These are phyloP conservation scores for Sporothrix sp. DNA, from an alignment of 2,329 filamentous ascomycete species.

Conservation along the genomic window DNA sequence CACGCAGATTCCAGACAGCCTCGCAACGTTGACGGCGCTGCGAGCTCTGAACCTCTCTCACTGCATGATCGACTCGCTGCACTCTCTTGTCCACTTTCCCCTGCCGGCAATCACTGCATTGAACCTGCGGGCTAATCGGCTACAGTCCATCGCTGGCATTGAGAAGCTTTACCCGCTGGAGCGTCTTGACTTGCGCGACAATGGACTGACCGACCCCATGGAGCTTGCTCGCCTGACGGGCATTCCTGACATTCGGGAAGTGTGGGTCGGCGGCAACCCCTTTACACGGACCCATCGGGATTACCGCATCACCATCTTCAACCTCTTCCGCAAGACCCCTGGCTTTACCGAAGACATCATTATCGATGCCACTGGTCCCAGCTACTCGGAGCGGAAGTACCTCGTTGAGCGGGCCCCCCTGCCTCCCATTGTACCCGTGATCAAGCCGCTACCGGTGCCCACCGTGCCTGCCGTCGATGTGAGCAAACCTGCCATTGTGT, in stretches of 20 bases:
- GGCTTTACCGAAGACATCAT: slow-evolving; percentile 85
- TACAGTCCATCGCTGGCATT: slow-evolving; percentile 78
- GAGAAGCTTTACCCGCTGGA: slow-evolving; percentile 84
- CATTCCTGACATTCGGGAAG: slow-evolving; percentile 82
- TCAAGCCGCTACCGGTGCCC: slow-evolving; percentile 53
- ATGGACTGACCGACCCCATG: slow-evolving; percentile 78
- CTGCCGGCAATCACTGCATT: slow-evolving; percentile 88
- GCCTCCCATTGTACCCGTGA: slow-evolving; percentile 64
- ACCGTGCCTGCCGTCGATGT: slow-evolving; percentile 56
- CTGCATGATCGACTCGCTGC: slow-evolving; percentile 94
- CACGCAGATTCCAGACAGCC: slow-evolving; percentile 83
- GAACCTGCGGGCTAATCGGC: slow-evolving; percentile 80
- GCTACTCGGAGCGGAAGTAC: slow-evolving; percentile 75
- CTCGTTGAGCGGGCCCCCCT: slow-evolving; percentile 74
- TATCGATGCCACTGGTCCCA: slow-evolving; percentile 75
- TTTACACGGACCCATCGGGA: slow-evolving; percentile 79
- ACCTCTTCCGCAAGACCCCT: slow-evolving; percentile 81
- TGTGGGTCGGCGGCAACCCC: slow-evolving; percentile 87
- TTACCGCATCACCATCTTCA: slow-evolving; percentile 88
- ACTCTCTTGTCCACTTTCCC: slow-evolving; percentile 75
- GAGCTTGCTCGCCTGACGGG: slow-evolving; percentile 83
- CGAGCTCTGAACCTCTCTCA: slow-evolving; percentile 87
- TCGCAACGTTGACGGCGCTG: slow-evolving; percentile 77
- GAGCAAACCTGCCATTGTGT: slow-evolving; percentile 55
- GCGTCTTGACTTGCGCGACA: slow-evolving; percentile 83